These are phyloP conservation scores for Trypanosoma boissoni DNA, from an alignment of 208 protist genomes.

Conservation along the genomic window DNA sequence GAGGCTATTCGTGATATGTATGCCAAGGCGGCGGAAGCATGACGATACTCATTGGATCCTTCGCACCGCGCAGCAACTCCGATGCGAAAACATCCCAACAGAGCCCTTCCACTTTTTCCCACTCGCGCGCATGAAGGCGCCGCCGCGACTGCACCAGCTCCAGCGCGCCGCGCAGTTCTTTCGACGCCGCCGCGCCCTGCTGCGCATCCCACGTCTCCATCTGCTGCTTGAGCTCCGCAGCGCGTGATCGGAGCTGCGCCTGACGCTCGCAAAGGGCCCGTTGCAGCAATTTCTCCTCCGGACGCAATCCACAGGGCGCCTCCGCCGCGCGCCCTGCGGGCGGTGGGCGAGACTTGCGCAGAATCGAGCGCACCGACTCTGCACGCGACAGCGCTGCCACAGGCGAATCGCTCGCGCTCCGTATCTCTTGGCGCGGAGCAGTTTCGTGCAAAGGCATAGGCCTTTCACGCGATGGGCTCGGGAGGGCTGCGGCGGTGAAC, in stretches of 20 bases:
- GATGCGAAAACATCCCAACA: slow-evolving; percentile 13
- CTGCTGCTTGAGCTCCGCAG: neutral
- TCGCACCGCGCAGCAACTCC: neutral
- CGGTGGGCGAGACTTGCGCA: neutral
- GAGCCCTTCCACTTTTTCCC: slow-evolving; percentile 10
- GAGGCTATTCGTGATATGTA: neutral
- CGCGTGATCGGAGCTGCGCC: neutral
- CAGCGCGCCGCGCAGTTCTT: neutral
- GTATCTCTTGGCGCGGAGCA: no score
- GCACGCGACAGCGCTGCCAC: neutral
- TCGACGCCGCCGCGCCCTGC: neutral
- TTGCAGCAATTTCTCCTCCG: slow-evolving; percentile 8
- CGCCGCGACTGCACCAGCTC: slow-evolving; percentile 3
- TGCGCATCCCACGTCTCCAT: slow-evolving; percentile 10
- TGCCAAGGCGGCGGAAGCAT: neutral
- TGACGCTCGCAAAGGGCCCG: neutral
- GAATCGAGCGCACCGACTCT: neutral
- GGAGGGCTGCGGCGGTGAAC: no score
- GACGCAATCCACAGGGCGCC: neutral
- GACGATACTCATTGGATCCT: neutral
- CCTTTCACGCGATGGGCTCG: no score
- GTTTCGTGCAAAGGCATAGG: no score
- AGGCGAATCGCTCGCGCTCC: neutral
- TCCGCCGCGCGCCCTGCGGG: slow-evolving; percentile 2
- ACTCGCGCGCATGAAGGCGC: neutral